These are phyloP conservation scores for Diaporthe sp. DNA, from an alignment of 2,329 filamentous ascomycete species.

Conservation along the genomic window DNA sequence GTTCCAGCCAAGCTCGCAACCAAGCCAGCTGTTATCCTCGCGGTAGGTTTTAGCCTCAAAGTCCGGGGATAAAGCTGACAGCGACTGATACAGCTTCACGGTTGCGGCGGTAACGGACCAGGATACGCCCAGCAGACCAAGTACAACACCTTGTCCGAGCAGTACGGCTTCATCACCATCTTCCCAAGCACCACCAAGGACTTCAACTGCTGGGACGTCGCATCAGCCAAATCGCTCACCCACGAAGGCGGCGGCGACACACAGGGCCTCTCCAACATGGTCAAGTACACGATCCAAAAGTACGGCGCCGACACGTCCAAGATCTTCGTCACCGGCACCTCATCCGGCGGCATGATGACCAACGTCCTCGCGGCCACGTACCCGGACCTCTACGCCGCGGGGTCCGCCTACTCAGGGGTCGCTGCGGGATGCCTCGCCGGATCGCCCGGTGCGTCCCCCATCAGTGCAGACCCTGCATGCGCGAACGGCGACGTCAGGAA, in stretches of 20 bases:
- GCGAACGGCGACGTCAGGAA: slow-evolving; percentile 44
- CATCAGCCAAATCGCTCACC: slow-evolving; percentile 58
- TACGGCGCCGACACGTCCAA: slow-evolving; percentile 57
- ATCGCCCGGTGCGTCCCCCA: slow-evolving; percentile 34
- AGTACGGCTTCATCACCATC: slow-evolving; percentile 55
- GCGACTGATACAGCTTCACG: slow-evolving; percentile 51
- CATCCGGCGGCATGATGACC: slow-evolving; percentile 63
- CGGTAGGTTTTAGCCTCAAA: slow-evolving; percentile 43
- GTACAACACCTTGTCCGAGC: slow-evolving; percentile 56
- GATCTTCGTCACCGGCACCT: slow-evolving; percentile 58
- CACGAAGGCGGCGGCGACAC: slow-evolving; percentile 65
- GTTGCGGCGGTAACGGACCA: slow-evolving; percentile 59
- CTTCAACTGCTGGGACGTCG: slow-evolving; percentile 66
- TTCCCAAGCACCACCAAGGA: slow-evolving; percentile 57
- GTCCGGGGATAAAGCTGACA: not conserved
- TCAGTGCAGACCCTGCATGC: slow-evolving; percentile 46
- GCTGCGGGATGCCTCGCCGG: slow-evolving; percentile 57
- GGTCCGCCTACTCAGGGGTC: slow-evolving; percentile 57
- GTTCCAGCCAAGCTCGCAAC: slow-evolving; percentile 49
- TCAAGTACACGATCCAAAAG: slow-evolving; percentile 55
- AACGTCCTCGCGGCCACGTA: slow-evolving; percentile 57
- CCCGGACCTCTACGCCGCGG: slow-evolving; percentile 59
- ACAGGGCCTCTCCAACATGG: slow-evolving; percentile 59
- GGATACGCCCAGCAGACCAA: slow-evolving; percentile 56
- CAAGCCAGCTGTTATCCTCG: slow-evolving; percentile 61